A percentile compares a stretch with the other conserved stretches of the same genome.
Conservation (phyloP, 495 filamentous ascomycete species). For the Immersiella caudata region DNA sequence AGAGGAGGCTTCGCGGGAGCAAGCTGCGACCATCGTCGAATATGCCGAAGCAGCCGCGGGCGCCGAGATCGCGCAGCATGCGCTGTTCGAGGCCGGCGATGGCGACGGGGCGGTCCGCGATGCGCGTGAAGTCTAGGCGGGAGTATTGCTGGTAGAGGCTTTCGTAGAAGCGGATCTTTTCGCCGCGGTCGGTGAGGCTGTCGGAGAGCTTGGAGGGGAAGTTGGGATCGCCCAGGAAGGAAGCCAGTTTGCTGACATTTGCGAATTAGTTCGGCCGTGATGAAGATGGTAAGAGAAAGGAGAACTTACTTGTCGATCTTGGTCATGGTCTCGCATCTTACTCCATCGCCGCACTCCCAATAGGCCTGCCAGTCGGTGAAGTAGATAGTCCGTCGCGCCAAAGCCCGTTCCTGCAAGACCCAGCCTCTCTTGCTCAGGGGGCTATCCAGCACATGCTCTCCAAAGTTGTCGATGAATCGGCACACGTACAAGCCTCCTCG, state of each 20-base stretch:
- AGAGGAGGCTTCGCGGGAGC: constrained; percentile 32
- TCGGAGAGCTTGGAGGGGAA: constrained; percentile 35
- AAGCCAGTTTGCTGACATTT: constrained; percentile 32
- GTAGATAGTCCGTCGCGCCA: constrained; percentile 47
- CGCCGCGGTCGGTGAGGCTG: constrained; percentile 17
- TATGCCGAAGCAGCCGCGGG: constrained; percentile 30
- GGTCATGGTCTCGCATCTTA: constrained; percentile 42
- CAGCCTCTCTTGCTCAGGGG: constrained; percentile 43
- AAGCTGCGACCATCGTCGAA: constrained; percentile 23
- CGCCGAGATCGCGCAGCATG: constrained; percentile 25
- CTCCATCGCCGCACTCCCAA: constrained; percentile 47
- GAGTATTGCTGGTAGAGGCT: constrained; percentile 38
- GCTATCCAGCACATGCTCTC: constrained; percentile 36
- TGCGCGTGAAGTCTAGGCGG: constrained; percentile 31
- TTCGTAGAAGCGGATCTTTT: constrained; percentile 36
- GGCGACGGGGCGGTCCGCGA: constrained; percentile 35
- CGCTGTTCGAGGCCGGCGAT: constrained; percentile 39
- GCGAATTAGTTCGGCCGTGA: too few relatives aligned
- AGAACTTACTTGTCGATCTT: constrained; percentile 39
- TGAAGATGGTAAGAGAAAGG: not conserved
- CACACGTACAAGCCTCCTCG: constrained; percentile 39
- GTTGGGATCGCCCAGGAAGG: constrained; percentile 41
- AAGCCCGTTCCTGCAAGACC: constrained; percentile 47
- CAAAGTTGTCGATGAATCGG: constrained; percentile 37
- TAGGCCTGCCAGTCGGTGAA: constrained; percentile 46